phyloP scores from a whole-genome alignment of 1,284 basidiomycete species.

The Ustilago tritici region DNA sequence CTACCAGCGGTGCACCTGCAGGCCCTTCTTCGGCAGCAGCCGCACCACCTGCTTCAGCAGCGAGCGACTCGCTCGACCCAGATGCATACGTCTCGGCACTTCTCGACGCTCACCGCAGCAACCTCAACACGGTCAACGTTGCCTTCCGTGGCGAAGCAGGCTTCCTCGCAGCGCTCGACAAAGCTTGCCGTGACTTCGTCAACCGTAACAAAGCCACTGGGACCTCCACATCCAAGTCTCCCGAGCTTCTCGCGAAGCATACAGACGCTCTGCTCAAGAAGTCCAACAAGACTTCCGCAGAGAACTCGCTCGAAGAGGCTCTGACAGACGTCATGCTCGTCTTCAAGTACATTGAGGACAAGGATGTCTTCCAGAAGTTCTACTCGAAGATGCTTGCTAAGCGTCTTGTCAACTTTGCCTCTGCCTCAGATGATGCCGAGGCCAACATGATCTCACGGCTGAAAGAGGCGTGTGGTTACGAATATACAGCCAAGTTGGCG shows the following conservation, averaged over 20 bases:
- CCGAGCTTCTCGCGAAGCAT: conserved; percentile 93
- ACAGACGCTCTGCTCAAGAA: conserved; percentile 91
- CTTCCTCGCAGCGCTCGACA: conserved; percentile 92
- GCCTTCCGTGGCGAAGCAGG: conserved; percentile 95
- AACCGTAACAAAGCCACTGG: conserved; percentile 86
- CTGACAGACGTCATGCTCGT: conserved; percentile 94
- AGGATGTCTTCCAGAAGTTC: conserved; percentile 99
- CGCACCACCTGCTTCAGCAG: conserved; percentile 69
- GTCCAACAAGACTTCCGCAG: conserved; percentile 91
- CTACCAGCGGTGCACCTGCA: conserved; percentile 68
- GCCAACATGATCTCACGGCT: conserved; percentile 98
- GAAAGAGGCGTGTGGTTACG: conserved; percentile 98
- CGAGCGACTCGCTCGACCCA: conserved; percentile 74
- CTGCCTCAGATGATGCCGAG: conserved; percentile 96
- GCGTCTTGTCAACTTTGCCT: conserved; percentile 90
- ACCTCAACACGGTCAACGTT: conserved; percentile 86
- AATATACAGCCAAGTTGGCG: conserved; percentile 97
- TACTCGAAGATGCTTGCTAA: conserved; percentile 97
- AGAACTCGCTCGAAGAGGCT: conserved; percentile 87
- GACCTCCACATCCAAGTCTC: conserved; percentile 76
- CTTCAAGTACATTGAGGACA: conserved; percentile 99
- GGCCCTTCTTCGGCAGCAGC: conserved; percentile 33
- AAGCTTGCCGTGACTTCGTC: conserved; percentile 93
- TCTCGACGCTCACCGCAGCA: conserved; percentile 90
- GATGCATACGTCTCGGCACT: conserved; percentile 95